phyloP scores from a whole-genome alignment of 345 rosid genomes.

The Cardamine resedifolia region DNA sequence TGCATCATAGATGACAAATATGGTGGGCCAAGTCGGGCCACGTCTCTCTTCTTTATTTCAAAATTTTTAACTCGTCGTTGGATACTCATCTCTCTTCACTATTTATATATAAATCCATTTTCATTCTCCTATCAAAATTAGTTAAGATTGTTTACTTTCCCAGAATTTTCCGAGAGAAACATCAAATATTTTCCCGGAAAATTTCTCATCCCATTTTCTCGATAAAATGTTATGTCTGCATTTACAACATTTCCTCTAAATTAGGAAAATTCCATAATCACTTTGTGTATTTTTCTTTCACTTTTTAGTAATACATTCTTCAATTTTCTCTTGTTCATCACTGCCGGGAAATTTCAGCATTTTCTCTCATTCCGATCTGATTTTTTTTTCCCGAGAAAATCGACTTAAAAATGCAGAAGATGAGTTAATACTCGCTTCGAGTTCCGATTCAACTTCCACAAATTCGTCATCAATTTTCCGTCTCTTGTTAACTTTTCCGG shows the following conservation, averaged over 20 bases:
- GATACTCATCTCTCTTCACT: constrained; percentile 10
- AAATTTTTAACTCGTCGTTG: neutral
- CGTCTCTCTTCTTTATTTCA: constrained; percentile 37
- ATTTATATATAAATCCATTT: constrained; percentile 22
- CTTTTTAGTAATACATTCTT: neutral
- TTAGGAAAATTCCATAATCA: neutral
- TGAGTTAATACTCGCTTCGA: neutral
- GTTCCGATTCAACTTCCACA: constrained; percentile 11
- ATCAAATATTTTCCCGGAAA: constrained; percentile 18
- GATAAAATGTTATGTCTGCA: constrained; percentile 3
- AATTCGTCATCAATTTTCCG: neutral
- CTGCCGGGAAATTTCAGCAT: neutral
- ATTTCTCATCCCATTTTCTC: constrained; percentile 10
- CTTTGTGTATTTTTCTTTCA: neutral
- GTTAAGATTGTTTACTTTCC: constrained; percentile 15
- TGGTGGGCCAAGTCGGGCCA: constrained; percentile 35
- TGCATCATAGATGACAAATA: constrained; percentile 24
- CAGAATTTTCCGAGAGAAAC: neutral
- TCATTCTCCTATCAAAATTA: constrained; percentile 19
- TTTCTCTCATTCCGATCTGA: constrained; percentile 14
- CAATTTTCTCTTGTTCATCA: neutral
- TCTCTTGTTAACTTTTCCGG: neutral
- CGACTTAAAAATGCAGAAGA: neutral
- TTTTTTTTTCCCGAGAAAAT: neutral
- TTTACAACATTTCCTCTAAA: neutral